These are phyloP conservation scores for Biscogniauxia sp. DNA, from an alignment of 2,329 filamentous ascomycete genomes.

Conservation along the genomic window DNA sequence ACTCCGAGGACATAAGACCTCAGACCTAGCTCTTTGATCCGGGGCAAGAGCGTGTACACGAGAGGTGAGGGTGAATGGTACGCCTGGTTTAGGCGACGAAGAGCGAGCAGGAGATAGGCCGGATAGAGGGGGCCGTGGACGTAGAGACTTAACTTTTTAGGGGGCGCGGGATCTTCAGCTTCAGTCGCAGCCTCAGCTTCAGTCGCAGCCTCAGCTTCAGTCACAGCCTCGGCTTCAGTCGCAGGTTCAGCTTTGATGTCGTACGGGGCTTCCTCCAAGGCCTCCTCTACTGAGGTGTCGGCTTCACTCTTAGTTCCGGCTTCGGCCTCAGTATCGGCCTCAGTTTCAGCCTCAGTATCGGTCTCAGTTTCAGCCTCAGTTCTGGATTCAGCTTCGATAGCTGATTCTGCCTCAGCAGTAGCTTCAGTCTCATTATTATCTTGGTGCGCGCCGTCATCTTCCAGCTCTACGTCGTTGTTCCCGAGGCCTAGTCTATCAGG, in stretches of 20 bases:
- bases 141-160: constrained; percentile 44
- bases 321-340: constrained; percentile 4
- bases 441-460: background rate
- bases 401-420: background rate
- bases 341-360: too few relatives aligned
- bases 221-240: too few relatives aligned
- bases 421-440: too few relatives aligned
- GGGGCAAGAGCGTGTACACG: constrained; percentile 60
- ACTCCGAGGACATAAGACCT: constrained; percentile 70
- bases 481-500: constrained; percentile 55
- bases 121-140: constrained; percentile 65
- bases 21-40: constrained; percentile 65
- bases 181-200: background rate
- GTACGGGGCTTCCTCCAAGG: too few relatives aligned
- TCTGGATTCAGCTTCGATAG: constrained; percentile 7
- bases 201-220: background rate
- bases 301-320: background rate
- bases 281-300: too few relatives aligned
- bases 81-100: constrained; percentile 53
- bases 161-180: background rate
- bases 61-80: constrained; percentile 60
- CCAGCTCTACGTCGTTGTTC: constrained; percentile 17
- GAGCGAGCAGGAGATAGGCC: constrained; percentile 55
- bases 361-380: constrained; percentile 2
- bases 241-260: too few relatives aligned